Percentiles rank a stretch among this genome's conserved stretches.
phyloP scores from a whole-genome alignment of 768 basidiomycete species.

The Rossbeevera mucosa region DNA sequence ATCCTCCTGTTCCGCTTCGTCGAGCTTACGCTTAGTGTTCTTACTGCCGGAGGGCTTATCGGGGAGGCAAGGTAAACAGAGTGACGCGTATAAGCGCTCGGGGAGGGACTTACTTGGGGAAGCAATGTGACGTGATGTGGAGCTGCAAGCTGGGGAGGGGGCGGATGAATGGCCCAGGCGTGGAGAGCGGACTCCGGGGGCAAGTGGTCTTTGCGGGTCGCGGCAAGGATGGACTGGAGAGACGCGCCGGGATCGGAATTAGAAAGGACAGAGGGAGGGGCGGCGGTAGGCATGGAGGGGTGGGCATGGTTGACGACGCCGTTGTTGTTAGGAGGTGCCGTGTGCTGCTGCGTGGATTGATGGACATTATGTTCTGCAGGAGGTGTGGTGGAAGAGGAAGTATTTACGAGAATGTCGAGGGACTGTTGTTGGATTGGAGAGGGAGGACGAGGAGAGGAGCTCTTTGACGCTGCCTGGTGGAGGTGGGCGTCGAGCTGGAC shows the following conservation, averaged over 20 bases:
- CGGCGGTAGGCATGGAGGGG: slow-evolving; percentile 27
- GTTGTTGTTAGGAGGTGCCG: slow-evolving; percentile 21
- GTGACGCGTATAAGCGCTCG: slow-evolving; percentile 30
- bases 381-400: slow-evolving; percentile 16
- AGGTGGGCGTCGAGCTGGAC: slow-evolving; percentile 32
- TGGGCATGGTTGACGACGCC: slow-evolving; percentile 27
- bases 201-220: slow-evolving; percentile 30
- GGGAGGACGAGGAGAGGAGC: slow-evolving; percentile 47
- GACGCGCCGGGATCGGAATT: slow-evolving; percentile 38
- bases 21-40: slow-evolving; percentile 71
- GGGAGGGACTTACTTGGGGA: slow-evolving; percentile 36
- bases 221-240: slow-evolving; percentile 36
- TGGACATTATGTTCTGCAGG: slow-evolving; percentile 28
- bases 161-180: slow-evolving; percentile 36
- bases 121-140: slow-evolving; percentile 28
- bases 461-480: slow-evolving; percentile 29
- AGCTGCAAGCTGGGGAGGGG: slow-evolving; percentile 29
- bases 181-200: slow-evolving; percentile 28
- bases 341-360: slow-evolving; percentile 33
- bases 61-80: slow-evolving; percentile 17
- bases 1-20: slow-evolving; percentile 55
- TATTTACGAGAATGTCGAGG: slow-evolving; percentile 37
- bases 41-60: slow-evolving; percentile 34
- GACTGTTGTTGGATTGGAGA: slow-evolving; percentile 37
- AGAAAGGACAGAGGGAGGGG: slow-evolving; percentile 33